Evolutionary conservation across 2,329 filamentous ascomycete species (phyloP).

Genomic region (Colletotrichum filicis): DNA sequence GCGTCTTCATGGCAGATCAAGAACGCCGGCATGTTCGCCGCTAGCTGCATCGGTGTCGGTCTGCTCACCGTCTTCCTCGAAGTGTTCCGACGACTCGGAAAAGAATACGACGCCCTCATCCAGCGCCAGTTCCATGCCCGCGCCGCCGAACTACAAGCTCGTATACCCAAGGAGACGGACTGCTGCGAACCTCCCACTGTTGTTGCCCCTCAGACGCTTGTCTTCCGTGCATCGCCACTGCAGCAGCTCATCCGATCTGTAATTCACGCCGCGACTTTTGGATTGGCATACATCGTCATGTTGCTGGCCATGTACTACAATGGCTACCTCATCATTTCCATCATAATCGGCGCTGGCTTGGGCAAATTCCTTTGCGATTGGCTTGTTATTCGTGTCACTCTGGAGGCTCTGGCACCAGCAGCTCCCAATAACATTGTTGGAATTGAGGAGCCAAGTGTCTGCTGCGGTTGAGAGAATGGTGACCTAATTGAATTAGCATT

Average conservation of each 20-base stretch:
- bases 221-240: conserved; percentile 51
- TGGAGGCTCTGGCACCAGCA: conserved; percentile 22
- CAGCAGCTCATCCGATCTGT: conserved; percentile 53
- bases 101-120: conserved; percentile 54
- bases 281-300: conserved; percentile 57
- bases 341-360: conserved; percentile 58
- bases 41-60: conserved; percentile 55
- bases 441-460: conserved; percentile 59
- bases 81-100: conserved; percentile 51
- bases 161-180: conserved; percentile 22
- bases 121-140: conserved; percentile 51
- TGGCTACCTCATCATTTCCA: conserved; percentile 56
- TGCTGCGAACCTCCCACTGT: conserved; percentile 31
- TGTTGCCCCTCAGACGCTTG: conserved; percentile 39
- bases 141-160: conserved; percentile 41
- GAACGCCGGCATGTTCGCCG: conserved; percentile 53
- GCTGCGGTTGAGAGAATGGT: conserved; percentile 50
- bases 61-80: conserved; percentile 53
- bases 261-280: conserved; percentile 53
- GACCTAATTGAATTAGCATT: neutral
- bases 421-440: conserved; percentile 41
- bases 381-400: conserved; percentile 54
- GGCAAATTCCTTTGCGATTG: conserved; percentile 67
- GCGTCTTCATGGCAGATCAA: conserved; percentile 52
- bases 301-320: conserved; percentile 59